Evolutionary conservation across 1,284 basidiomycete species (phyloP).

Genomic region (Rhizoctonia solani): DNA sequence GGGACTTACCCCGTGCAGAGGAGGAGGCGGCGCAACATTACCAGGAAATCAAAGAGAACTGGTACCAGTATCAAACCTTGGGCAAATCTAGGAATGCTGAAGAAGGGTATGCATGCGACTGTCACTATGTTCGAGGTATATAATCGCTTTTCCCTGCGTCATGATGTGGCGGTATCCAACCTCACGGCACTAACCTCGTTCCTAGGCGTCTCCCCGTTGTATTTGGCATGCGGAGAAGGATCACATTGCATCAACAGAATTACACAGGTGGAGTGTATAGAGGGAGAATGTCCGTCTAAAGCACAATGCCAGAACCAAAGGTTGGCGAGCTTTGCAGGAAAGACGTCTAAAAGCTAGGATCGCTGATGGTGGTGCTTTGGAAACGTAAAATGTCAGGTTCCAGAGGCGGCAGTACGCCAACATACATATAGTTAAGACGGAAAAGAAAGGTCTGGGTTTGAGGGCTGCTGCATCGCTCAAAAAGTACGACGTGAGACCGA

Average conservation of each 20-base stretch:
- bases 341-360: constrained; percentile 3
- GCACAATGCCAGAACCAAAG: constrained; percentile 89
- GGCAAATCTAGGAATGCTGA: constrained; percentile 86
- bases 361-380: constrained; percentile 17
- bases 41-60: constrained; percentile 72
- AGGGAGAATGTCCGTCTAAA: constrained; percentile 85
- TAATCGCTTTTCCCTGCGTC: constrained; percentile 40
- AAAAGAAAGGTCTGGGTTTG: constrained; percentile 94
- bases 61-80: constrained; percentile 86
- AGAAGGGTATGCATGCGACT: constrained; percentile 95
- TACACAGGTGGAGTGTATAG: constrained; percentile 94
- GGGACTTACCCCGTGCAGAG: constrained; percentile 75
- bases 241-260: constrained; percentile 97
- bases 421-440: constrained; percentile 90
- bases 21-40: constrained; percentile 77
- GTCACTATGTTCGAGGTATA: constrained; percentile 80
- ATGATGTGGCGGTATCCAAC: constrained; percentile 26
- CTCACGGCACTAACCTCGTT: not conserved
- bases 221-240: constrained; percentile 80
- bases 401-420: constrained; percentile 82
- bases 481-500: constrained; percentile 59
- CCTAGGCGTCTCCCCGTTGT: constrained; percentile 54
- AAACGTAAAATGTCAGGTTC: constrained; percentile 60
- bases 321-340: constrained; percentile 52
- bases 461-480: constrained; percentile 72